A percentile compares a stretch with the other conserved stretches of the same genome.
Conservation (phyloP, 1,284 basidiomycete species). For the Tylopilus orsonianus region DNA sequence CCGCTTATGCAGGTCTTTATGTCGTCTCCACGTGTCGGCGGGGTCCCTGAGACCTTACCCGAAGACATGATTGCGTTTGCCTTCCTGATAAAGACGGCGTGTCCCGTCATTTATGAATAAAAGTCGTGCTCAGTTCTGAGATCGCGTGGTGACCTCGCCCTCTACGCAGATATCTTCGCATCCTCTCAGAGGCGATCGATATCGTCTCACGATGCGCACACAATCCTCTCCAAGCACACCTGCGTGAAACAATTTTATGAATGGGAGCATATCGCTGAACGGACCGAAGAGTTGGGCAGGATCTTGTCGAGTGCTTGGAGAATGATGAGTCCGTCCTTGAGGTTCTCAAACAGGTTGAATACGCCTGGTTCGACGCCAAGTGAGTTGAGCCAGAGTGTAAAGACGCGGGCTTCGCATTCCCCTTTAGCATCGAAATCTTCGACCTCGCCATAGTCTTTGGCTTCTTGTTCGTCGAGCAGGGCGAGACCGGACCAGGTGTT, state of each 20-base stretch:
- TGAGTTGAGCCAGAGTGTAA: conserved; percentile 97
- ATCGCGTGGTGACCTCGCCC: too few relatives aligned
- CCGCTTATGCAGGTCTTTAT: conserved; percentile 91
- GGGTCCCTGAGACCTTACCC: conserved; percentile 94
- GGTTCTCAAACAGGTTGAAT: conserved; percentile 94
- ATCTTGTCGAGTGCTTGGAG: conserved; percentile 98
- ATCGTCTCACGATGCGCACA: conserved; percentile 72
- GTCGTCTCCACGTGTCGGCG: conserved; percentile 95
- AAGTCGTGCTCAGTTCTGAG: too few relatives aligned
- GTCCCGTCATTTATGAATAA: too few relatives aligned
- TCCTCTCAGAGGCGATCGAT: conserved; percentile 77
- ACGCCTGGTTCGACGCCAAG: conserved; percentile 95
- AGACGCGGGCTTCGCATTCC: conserved; percentile 95
- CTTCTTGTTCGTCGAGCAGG: conserved; percentile 89
- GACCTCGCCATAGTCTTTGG: conserved; percentile 79
- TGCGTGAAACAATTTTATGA: conserved; percentile 83
- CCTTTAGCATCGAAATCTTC: conserved; percentile 99
- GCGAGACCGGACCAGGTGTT: conserved; percentile 95
- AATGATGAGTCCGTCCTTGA: conserved; percentile 89
- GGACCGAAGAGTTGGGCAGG: conserved; percentile 87
- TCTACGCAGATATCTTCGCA: conserved; percentile 82
- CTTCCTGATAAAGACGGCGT: conserved; percentile 80
- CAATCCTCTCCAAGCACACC: conserved; percentile 78
- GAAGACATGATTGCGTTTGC: conserved; percentile 94
- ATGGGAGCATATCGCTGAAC: conserved; percentile 78